phyloP scores from a whole-genome alignment of 2,329 filamentous ascomycete species.

The Chlorencoelia australis region DNA sequence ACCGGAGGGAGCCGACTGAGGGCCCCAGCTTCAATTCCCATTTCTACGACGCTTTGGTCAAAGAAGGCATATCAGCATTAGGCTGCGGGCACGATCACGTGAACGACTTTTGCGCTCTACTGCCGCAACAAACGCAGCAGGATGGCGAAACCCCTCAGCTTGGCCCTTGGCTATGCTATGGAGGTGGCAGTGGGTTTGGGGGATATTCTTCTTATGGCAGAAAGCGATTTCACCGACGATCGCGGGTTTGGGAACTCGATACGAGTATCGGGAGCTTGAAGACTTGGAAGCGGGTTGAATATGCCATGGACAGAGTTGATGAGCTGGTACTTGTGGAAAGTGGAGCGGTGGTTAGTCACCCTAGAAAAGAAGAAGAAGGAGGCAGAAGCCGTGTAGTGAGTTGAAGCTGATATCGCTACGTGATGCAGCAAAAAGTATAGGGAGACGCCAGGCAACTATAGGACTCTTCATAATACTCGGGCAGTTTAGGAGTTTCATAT shows the following conservation, averaged over 20 bases:
- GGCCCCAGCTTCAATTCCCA: constrained; percentile 79
- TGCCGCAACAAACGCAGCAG: constrained; percentile 21
- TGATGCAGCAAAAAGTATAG: constrained; percentile 16
- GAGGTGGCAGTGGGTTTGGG: constrained; percentile 78
- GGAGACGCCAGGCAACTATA: constrained; percentile 8
- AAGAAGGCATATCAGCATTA: constrained; percentile 73
- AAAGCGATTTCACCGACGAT: constrained; percentile 65
- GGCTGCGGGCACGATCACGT: constrained; percentile 61
- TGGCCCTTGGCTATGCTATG: constrained; percentile 93
- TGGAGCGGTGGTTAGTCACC: constrained; percentile 18
- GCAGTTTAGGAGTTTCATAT: constrained; percentile 7
- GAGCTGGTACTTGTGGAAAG: constrained; percentile 39
- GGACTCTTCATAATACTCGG: constrained; percentile 9
- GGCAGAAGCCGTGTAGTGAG: constrained; percentile 19
- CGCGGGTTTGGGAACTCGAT: constrained; percentile 83
- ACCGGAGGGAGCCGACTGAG: constrained; percentile 81
- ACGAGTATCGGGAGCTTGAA: constrained; percentile 74
- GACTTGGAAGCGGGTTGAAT: constrained; percentile 83
- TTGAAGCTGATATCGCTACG: constrained; percentile 16
- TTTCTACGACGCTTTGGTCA: constrained; percentile 76
- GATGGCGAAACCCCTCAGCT: constrained; percentile 32
- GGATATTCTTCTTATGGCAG: constrained; percentile 73
- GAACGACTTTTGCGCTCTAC: constrained; percentile 84
- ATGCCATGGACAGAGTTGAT: constrained; percentile 45
- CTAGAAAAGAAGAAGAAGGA: constrained; percentile 17